Base-by-base conservation (phyloP, 1,284 basidiomycete species). In the Ganoderma multipileum region DNA sequence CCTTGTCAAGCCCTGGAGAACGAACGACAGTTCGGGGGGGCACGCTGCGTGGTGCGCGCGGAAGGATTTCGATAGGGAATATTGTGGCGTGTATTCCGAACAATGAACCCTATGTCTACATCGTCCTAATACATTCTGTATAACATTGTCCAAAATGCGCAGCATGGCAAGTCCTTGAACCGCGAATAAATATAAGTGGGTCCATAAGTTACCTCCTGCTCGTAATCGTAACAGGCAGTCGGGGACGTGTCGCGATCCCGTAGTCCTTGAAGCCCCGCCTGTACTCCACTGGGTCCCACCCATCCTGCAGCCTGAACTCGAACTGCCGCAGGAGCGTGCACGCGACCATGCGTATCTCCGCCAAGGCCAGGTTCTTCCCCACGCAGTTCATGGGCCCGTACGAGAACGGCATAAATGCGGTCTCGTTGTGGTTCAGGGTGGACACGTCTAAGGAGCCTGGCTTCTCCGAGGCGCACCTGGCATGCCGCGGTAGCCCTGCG, bases 351-450 rank as follows among this genome's bases (percentile, higher is more conserved):
- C 74, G 68, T 14, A 66, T 61, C 65, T 66, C 65, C 18, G 50
- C 70, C 68, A 74, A 28, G 12, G 79, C 79, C 28, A 80, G 72
- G 61, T 70, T 69, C 67, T 77, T 77, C 0, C 78, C 79, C 3
- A 76, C 76, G 69, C 80, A 80, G 66, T 73, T 78, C 50, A 75
- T 65, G 7, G 76, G 71, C 3, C 78, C 78, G 63, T 64, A 69
- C 14, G 75, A 76, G 72, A 78, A 79, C 7, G 78, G 76, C 9
- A 76, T 65, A 68, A 72, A 79, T 6, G 75, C 77, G 55, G 57
- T 61, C 11, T 64, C 26, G 68, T 76, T 72, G 63, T 75, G 73
- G 23, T 70, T 63, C 36, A 75, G 60, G 20, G 42, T 33, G n/a
- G 47, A 33, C 38, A 23, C 39, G 26, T 20, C 59, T 12, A 44